Evolutionary conservation across 140 eudicot species (phyloP).

Genomic region (Flaveria floridana): DNA sequence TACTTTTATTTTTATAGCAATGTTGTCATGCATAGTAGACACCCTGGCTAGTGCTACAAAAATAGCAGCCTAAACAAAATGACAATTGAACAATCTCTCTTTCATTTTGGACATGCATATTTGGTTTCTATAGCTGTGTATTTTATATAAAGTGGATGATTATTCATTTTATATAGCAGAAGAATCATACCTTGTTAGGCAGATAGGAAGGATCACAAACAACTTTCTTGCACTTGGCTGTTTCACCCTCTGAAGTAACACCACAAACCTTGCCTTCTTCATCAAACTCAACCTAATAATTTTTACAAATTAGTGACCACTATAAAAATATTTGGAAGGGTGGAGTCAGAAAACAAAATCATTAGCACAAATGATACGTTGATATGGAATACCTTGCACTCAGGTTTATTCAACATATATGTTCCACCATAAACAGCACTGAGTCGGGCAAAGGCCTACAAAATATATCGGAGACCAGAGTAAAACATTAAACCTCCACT

Average conservation of each 20-base stretch:
- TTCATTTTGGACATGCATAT: not conserved
- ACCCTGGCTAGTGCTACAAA: not conserved
- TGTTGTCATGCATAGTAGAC: not conserved
- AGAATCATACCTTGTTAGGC: constrained; percentile 66
- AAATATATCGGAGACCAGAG: constrained; percentile 18
- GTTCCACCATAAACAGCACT: constrained; percentile 99
- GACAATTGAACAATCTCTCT: constrained; percentile 5
- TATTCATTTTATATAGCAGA: not conserved
- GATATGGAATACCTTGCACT: constrained; percentile 68
- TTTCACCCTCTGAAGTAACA: constrained; percentile 97
- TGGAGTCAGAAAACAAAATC: not conserved
- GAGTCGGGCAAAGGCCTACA: constrained; percentile 90
- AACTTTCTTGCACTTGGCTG: constrained; percentile 96
- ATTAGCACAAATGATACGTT: not conserved
- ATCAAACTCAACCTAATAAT: constrained; percentile 76
- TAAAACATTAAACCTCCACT: not conserved
- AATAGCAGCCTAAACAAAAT: not conserved
- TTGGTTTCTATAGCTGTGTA: not conserved
- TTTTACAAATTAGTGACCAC: not conserved
- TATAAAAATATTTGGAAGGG: not conserved
- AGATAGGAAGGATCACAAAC: constrained; percentile 97
- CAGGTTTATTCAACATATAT: constrained; percentile 91
- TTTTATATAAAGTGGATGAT: not conserved
- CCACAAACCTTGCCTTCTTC: constrained; percentile 87
- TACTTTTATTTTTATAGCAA: not conserved